phyloP scores from a whole-genome alignment of 208 protist genomes.

The Crithidia expoeki region DNA sequence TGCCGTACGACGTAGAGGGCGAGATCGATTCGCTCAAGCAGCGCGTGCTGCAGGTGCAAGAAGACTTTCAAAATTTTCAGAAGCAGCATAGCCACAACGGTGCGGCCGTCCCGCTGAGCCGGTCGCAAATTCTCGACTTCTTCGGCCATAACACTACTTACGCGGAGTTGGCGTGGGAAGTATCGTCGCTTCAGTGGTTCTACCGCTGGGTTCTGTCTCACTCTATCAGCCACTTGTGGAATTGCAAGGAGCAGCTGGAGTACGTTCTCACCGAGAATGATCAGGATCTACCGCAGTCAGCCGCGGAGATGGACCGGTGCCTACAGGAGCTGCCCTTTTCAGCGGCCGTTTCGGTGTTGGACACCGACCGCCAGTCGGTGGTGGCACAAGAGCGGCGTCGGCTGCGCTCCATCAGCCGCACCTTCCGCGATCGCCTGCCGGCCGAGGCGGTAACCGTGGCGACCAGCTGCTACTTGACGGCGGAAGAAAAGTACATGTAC shows the following conservation, averaged over 20 bases:
- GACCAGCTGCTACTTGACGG: conserved; percentile 70
- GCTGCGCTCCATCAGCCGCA: conserved; percentile 70
- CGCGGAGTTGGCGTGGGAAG: conserved; percentile 67
- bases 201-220: conserved; percentile 86
- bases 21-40: conserved; percentile 59
- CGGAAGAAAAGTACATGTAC: conserved; percentile 87
- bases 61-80: conserved; percentile 44
- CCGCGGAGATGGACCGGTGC: conserved; percentile 57
- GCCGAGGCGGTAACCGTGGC: conserved; percentile 53
- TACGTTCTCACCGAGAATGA: conserved; percentile 70
- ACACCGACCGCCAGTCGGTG: conserved; percentile 67
- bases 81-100: conserved; percentile 12
- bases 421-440: conserved; percentile 66
- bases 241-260: conserved; percentile 77
- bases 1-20: conserved; percentile 77
- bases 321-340: conserved; percentile 55
- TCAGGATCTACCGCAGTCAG: conserved; percentile 41
- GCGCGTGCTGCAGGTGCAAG: conserved; percentile 62
- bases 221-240: conserved; percentile 73
- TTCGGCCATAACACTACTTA: conserved; percentile 54
- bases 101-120: conserved; percentile 16
- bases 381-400: conserved; percentile 75
- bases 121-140: conserved; percentile 52
- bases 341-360: conserved; percentile 61
- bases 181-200: conserved; percentile 82